A percentile compares a stretch with the other conserved stretches of the same genome.
These are phyloP conservation scores for Gloeopeniophorella convolvens DNA, from an alignment of 768 basidiomycete species.

Conservation along the genomic window DNA sequence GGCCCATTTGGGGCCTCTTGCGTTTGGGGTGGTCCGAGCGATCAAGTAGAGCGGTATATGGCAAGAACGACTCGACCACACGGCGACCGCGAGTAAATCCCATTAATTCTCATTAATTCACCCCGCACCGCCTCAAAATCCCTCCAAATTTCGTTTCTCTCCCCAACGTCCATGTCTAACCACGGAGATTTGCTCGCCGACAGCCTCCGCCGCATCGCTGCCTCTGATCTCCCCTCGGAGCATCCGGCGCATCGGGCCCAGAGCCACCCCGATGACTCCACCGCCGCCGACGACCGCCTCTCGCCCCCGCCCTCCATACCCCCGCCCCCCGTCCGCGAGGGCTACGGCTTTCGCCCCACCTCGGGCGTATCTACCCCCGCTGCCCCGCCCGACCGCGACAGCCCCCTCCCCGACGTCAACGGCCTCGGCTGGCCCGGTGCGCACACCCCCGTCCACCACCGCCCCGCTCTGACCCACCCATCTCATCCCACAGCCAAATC, in stretches of 20 bases:
- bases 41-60: no score
- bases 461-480: slow-evolving; percentile 1
- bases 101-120: no score
- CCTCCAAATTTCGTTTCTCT: no score
- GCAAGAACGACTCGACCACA: no score
- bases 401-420: slow-evolving; percentile 45
- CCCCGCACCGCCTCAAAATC: no score
- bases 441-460: slow-evolving; percentile 21
- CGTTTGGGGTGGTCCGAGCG: no score
- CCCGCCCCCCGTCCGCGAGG: background rate
- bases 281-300: background rate
- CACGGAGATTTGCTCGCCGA: slow-evolving; percentile 15
- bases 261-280: background rate
- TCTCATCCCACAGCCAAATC: slow-evolving; percentile 64
- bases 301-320: background rate
- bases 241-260: no score
- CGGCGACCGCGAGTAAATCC: no score
- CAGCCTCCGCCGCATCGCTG: slow-evolving; percentile 10
- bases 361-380: slow-evolving; percentile 64
- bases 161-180: no score
- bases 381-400: slow-evolving; percentile 26
- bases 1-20: no score
- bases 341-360: slow-evolving; percentile 72
- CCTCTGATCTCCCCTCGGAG: no score
- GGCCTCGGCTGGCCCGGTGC: slow-evolving; percentile 93